Evolutionary conservation across 2,329 filamentous ascomycete species (phyloP).

Genomic region (Colletotrichum tropicale): DNA sequence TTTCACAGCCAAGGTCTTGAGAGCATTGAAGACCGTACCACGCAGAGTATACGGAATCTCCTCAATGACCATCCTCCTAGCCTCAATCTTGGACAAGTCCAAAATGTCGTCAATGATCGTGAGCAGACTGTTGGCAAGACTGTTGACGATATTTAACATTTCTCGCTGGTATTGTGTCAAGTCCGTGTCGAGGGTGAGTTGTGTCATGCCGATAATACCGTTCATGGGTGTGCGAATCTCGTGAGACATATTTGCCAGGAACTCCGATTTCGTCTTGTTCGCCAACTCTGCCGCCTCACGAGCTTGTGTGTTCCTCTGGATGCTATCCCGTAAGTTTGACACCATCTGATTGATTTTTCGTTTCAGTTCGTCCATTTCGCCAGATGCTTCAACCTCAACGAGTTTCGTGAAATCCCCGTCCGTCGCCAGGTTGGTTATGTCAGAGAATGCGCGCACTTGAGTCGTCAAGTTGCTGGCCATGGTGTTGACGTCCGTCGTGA

Average conservation of each 20-base stretch:
- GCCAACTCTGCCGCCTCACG: conserved; percentile 95
- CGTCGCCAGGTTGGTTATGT: conserved; percentile 97
- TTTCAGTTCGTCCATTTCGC: conserved; percentile 99
- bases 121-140: conserved; percentile 91
- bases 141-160: conserved; percentile 98
- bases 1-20: conserved; percentile 96
- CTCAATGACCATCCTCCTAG: conserved; percentile 97
- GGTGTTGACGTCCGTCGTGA: conserved; percentile 94
- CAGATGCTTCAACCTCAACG: conserved; percentile 95
- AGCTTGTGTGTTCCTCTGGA: conserved; percentile 94
- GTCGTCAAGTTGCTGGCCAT: conserved; percentile 85
- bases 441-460: conserved; percentile 96
- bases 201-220: conserved; percentile 97
- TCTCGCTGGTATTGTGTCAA: conserved; percentile 94
- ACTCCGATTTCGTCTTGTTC: conserved; percentile 98
- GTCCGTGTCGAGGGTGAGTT: conserved; percentile 93
- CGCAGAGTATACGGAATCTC: conserved; percentile 95
- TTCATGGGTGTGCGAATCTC: conserved; percentile 98
- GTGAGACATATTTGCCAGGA: conserved; percentile 98
- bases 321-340: conserved; percentile 91
- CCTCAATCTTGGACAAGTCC: conserved; percentile 84
- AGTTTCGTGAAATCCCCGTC: conserved; percentile 97
- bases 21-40: conserved; percentile 93
- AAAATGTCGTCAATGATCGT: conserved; percentile 93
- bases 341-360: conserved; percentile 99